A percentile compares a stretch with the other conserved stretches of the same genome.
These are phyloP conservation scores for Magnusiomyces ingens DNA, from an alignment of 1,139 yeast species.

Conservation along the genomic window DNA sequence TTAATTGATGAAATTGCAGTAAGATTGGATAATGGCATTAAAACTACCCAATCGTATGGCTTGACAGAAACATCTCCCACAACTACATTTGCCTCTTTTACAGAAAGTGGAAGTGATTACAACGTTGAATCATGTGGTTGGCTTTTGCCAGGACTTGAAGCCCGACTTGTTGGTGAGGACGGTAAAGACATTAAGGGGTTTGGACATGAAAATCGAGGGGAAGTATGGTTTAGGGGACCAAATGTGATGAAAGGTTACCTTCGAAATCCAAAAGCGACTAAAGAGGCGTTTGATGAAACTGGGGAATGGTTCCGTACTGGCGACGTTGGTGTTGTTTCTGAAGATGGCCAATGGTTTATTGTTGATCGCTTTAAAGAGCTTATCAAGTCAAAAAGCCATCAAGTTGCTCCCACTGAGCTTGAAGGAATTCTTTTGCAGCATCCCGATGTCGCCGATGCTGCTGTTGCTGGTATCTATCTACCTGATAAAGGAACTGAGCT, in stretches of 20 bases:
- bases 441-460: slow-evolving; percentile 28
- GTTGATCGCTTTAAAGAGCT: slow-evolving; percentile 71
- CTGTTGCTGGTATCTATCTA: slow-evolving; percentile 29
- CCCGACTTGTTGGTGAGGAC: slow-evolving; percentile 25
- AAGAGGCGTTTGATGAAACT: slow-evolving; percentile 44
- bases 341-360: slow-evolving; percentile 48
- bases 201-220: slow-evolving; percentile 37
- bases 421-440: slow-evolving; percentile 52
- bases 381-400: slow-evolving; percentile 74
- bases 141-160: slow-evolving; percentile 25
- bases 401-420: slow-evolving; percentile 69
- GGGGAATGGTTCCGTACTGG: slow-evolving; percentile 66
- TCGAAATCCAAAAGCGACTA: slow-evolving; percentile 47
- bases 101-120: slow-evolving; percentile 12
- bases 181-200: slow-evolving; percentile 46
- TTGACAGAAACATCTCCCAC: slow-evolving; percentile 42
- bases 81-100: slow-evolving; percentile 15
- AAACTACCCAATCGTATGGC: slow-evolving; percentile 59
- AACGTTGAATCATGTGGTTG: slow-evolving; percentile 24
- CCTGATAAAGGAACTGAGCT: slow-evolving; percentile 29
- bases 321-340: slow-evolving; percentile 53
- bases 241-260: slow-evolving; percentile 55
- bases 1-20: slow-evolving; percentile 21
- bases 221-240: slow-evolving; percentile 60
- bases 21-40: slow-evolving; percentile 16